Conservation (phyloP, 2,329 filamentous ascomycete genomes). For the Colletotrichum scovillei region DNA sequence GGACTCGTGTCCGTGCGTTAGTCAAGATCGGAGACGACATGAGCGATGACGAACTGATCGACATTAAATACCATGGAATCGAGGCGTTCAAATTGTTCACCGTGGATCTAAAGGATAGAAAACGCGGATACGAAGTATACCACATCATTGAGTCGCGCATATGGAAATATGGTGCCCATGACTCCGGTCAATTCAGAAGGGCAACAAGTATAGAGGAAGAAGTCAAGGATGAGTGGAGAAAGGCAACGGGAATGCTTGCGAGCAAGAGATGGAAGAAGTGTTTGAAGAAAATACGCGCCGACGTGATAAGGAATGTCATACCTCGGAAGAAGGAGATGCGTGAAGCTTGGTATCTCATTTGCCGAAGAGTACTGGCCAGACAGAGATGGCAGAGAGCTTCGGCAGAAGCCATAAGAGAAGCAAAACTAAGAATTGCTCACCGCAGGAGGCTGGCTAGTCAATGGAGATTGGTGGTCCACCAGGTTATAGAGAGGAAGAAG, state of each 20-base stretch:
- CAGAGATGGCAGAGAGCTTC: neutral
- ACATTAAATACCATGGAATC: neutral
- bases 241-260: neutral
- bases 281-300: neutral
- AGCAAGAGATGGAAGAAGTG: neutral
- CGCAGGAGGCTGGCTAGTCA: neutral
- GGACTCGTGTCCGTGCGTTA: neutral
- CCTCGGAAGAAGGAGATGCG: neutral
- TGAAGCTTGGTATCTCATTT: neutral
- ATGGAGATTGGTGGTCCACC: neutral
- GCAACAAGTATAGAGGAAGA: neutral
- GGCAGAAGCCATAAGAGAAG: neutral
- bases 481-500: neutral
- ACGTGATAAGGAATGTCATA: neutral
- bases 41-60: neutral
- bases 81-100: neutral
- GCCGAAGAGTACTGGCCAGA: neutral
- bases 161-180: neutral
- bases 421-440: neutral
- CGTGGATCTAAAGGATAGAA: neutral
- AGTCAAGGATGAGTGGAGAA: neutral
- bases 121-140: neutral
- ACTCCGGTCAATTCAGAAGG: neutral
- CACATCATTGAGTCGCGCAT: neutral
- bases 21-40: neutral